Base-by-base conservation (phyloP, 2,329 filamentous ascomycete species). In the Colletotrichum endophyticum region DNA sequence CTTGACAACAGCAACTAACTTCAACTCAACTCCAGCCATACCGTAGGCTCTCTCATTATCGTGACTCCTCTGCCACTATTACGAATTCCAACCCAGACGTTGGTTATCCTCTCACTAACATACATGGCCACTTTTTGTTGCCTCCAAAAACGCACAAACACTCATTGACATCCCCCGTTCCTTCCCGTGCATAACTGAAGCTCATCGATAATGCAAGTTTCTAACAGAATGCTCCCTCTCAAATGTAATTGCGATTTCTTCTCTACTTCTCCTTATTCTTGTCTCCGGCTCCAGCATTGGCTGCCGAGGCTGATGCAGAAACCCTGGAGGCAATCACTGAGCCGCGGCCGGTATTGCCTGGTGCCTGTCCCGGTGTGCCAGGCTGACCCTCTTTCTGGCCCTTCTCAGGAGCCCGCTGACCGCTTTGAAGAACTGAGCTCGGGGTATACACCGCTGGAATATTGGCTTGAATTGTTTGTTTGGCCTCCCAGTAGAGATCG, bases 381-480 rank as follows among this genome's bases (percentile, higher is more conserved):
- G 73, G 15, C 71, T 22, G 27, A 25, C 28, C 30, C 49, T 63
- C 19, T 22, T 36, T 32, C n/a, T 63, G 19, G n/a, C 28, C 16
- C n/a, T 32, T 32, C 36, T 74, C 75, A n/a, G 59, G 49, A 39
- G 56, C 62, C 63, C 67, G 34, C 30, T 70, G 71, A 9, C 75
- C 72, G 19, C 66, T 62, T 56, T 70, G 53, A 7, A 75, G 61
- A 6, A 71, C 75, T 11, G 75, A 70, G 15, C 75, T 77, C 7
- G 75, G 72, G 8, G 80, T 84, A 76, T 88, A 88, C 39, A 83
- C 84, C 13, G 85, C 85, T 1, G 88, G 88, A 77, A 87, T 84
- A 73, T 90, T 90, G 63, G 86, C 85, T 57, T 85, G 81, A n/a
- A 90, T 86, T 1, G 86, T 88, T 49, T 85, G 82, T 73, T 88